Percentiles rank a stretch among this genome's conserved stretches.
Conservation (phyloP, 768 basidiomycete species). For the Tephrocybe sp. region DNA sequence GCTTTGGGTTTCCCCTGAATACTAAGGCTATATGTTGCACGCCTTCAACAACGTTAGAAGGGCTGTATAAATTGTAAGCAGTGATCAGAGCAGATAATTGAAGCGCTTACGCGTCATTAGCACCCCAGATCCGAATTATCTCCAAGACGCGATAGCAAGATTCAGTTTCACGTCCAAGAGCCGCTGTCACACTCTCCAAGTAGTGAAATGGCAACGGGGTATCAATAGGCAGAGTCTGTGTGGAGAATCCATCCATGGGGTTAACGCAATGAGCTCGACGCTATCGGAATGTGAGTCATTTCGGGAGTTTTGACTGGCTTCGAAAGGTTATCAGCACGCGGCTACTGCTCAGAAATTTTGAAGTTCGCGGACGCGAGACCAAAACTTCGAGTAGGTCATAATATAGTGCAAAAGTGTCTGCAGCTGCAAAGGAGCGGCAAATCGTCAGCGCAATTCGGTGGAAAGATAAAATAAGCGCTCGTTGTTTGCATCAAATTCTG, state of each 20-base stretch:
- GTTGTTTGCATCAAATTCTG: no score
- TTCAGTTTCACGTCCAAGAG: neutral
- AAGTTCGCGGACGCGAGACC: neutral
- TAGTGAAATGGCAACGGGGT: slow-evolving; percentile 2
- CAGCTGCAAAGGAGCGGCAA: no score
- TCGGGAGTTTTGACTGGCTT: neutral
- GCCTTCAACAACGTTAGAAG: neutral
- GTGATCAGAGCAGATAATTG: neutral
- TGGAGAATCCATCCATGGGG: neutral
- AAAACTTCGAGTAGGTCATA: no score
- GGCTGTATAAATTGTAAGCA: neutral
- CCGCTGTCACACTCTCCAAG: neutral
- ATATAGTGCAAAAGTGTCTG: no score
- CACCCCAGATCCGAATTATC: neutral
- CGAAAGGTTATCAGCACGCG: slow-evolving; percentile 1
- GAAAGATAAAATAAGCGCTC: no score
- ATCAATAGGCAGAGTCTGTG: neutral
- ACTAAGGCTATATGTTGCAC: neutral
- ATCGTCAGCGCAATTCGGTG: no score
- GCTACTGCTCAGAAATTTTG: neutral
- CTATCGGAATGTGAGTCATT: no score
- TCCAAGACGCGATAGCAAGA: neutral
- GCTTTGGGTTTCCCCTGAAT: slow-evolving; percentile 7
- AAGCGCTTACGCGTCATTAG: neutral
- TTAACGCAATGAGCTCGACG: neutral